Conservation (phyloP, 2,329 filamentous ascomycete species). For the Alternaria sp. region DNA sequence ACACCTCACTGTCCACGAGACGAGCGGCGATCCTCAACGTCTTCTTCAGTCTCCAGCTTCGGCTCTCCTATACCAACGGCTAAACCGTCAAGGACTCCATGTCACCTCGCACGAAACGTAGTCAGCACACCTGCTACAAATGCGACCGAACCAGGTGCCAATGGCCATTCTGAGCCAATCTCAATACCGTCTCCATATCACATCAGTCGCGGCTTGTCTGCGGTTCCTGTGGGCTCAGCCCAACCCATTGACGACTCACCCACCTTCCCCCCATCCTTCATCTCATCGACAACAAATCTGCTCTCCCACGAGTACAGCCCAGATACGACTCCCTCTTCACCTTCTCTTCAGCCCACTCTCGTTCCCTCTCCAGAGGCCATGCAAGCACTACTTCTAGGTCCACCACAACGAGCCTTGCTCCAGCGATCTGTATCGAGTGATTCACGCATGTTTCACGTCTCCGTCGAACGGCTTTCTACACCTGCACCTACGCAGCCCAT, state of each 20-base stretch:
- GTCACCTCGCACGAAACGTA: neutral
- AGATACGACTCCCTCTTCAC: neutral
- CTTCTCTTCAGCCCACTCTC: neutral
- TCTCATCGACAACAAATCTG: neutral
- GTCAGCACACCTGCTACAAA: neutral
- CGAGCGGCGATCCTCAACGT: neutral
- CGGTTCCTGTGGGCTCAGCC: neutral
- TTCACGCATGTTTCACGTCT: constrained; percentile 3
- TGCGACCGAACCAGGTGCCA: neutral
- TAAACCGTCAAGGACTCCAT: neutral
- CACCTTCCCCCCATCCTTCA: neutral
- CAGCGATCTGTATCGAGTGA: neutral
- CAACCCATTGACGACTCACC: neutral
- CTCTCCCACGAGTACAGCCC: neutral
- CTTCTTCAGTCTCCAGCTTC: neutral
- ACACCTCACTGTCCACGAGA: neutral
- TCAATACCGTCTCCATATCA: constrained; percentile 1
- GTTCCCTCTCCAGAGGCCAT: neutral
- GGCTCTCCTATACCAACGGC: neutral
- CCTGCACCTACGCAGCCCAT: neutral
- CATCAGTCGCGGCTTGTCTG: neutral
- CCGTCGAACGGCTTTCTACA: neutral
- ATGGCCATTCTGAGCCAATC: neutral
- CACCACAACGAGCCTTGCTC: neutral
- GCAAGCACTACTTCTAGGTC: constrained; percentile 3